Evolutionary conservation across 1,139 yeast genomes (phyloP).

Genomic region (Zygoascus hellenicus): DNA sequence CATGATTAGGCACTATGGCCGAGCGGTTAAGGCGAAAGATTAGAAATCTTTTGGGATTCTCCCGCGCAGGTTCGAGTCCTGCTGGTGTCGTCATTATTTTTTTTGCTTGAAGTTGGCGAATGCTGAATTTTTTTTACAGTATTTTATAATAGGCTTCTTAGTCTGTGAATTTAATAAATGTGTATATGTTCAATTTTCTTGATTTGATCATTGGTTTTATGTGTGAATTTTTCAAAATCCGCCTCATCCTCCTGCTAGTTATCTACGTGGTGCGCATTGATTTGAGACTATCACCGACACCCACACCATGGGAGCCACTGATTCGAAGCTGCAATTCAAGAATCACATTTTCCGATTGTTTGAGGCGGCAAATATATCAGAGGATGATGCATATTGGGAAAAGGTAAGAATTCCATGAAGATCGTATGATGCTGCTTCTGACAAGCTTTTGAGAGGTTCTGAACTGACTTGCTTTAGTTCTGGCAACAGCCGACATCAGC

Average conservation of each 20-base stretch:
- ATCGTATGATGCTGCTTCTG: background rate
- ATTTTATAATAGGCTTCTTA: too few species aligned
- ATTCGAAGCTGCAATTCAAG: conserved; percentile 57
- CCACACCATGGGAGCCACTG: conserved; percentile 60
- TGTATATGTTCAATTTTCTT: too few species aligned
- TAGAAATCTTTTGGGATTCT: conserved; percentile 77
- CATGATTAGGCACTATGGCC: conserved; percentile 58
- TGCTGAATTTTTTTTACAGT: too few species aligned
- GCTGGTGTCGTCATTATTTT: conserved; percentile 57
- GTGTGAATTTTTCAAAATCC: too few species aligned
- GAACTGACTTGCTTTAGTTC: conserved; percentile 25
- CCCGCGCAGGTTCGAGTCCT: conserved; percentile 93
- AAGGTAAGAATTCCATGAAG: conserved; percentile 23
- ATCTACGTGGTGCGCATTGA: too few species aligned
- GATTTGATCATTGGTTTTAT: too few species aligned
- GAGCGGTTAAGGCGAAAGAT: conserved; percentile 81
- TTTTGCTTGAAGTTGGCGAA: background rate
- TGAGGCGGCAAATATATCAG: conserved; percentile 44
- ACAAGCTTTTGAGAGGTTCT: too few species aligned
- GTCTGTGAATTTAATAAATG: too few species aligned
- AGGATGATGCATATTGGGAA: conserved; percentile 51
- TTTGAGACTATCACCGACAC: background rate
- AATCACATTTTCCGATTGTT: conserved; percentile 59
- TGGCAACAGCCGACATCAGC: conserved; percentile 43
- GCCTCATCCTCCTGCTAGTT: too few species aligned